Conservation (phyloP, 176 grass and related monocot genomes). For the Carex pumila region DNA sequence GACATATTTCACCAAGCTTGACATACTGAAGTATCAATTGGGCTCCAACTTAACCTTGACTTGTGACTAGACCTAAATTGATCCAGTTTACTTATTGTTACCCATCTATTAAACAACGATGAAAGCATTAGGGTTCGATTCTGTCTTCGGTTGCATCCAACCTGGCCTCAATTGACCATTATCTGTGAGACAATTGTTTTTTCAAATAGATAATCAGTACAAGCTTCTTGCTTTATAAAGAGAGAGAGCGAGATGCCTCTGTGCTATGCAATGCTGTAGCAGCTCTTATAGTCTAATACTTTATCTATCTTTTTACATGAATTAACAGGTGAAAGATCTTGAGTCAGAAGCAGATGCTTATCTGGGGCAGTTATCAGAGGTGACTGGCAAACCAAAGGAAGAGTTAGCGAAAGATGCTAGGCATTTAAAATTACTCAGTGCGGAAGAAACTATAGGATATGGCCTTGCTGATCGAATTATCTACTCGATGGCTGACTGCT, state of each 20-base stretch:
- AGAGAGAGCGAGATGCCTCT: no score
- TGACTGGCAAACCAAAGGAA: constrained; percentile 63
- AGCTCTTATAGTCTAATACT: no score
- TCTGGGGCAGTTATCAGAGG: constrained; percentile 50
- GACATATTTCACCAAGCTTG: not conserved
- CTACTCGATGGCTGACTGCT: constrained; percentile 50
- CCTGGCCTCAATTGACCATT: not conserved
- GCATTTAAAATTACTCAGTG: constrained; percentile 56
- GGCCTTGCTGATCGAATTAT: constrained; percentile 79
- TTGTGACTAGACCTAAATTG: not conserved
- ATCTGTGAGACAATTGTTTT: not conserved
- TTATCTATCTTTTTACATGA: not conserved
- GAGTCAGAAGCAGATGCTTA: constrained; percentile 73
- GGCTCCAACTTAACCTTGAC: not conserved
- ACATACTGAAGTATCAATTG: not conserved
- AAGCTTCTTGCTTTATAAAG: not conserved
- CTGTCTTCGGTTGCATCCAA: not conserved
- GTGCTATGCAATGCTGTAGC: no score
- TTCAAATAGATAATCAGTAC: not conserved
- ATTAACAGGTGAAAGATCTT: constrained; percentile 66
- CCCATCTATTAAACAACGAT: not conserved
- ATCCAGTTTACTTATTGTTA: not conserved
- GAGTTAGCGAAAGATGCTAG: constrained; percentile 62
- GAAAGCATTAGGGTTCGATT: not conserved
- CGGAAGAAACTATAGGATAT: constrained; percentile 69